Conservation (phyloP, 1,139 yeast genomes). For the Lizanozyma gosingica region DNA sequence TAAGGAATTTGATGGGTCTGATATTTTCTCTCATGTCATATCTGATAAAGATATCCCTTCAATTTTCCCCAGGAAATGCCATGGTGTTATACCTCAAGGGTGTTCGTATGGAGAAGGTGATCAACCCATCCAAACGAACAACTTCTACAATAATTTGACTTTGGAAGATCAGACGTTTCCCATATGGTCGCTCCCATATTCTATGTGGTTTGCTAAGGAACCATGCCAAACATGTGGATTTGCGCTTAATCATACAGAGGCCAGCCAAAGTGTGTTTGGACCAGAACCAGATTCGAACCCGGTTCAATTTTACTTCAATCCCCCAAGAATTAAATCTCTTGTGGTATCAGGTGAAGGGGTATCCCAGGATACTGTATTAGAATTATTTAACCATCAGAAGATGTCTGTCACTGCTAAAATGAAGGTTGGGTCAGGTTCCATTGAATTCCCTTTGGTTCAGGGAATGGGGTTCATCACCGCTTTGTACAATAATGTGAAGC, state of each 20-base stretch:
- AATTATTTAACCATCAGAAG: constrained; percentile 22
- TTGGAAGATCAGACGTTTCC: constrained; percentile 39
- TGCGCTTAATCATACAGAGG: constrained; percentile 38
- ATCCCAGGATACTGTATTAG: constrained; percentile 13
- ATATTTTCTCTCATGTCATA: neutral
- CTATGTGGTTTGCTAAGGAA: constrained; percentile 35
- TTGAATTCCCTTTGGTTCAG: constrained; percentile 42
- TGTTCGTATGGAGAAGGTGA: neutral
- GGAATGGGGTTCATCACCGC: constrained; percentile 80
- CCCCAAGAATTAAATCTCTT: constrained; percentile 37
- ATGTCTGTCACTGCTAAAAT: constrained; percentile 25
- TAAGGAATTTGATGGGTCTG: neutral
- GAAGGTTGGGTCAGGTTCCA: constrained; percentile 14
- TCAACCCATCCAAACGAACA: constrained; percentile 35
- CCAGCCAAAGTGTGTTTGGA: constrained; percentile 33
- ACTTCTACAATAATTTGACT: constrained; percentile 34
- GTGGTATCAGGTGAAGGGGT: constrained; percentile 27
- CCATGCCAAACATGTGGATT: constrained; percentile 30
- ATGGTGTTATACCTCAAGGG: neutral
- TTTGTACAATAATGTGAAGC: constrained; percentile 47
- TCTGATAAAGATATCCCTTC: neutral
- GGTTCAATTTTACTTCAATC: constrained; percentile 37
- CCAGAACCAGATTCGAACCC: constrained; percentile 31
- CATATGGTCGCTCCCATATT: constrained; percentile 40
- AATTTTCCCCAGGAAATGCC: neutral